These are phyloP conservation scores for Hippophae gyantsensis DNA, from an alignment of 306 rosid species.

Conservation along the genomic window DNA sequence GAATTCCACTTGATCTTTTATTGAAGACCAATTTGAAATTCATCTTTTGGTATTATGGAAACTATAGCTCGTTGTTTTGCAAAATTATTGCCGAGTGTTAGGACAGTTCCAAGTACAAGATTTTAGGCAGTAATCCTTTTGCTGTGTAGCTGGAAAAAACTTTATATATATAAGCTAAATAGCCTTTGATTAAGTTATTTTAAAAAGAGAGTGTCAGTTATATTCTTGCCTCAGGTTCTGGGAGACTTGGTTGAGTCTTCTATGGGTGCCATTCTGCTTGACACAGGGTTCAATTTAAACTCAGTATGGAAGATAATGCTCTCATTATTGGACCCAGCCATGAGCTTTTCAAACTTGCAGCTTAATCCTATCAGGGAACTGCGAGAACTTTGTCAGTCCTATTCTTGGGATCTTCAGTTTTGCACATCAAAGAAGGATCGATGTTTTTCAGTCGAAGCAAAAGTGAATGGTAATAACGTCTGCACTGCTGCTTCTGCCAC, in stretches of 20 bases:
- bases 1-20: too few species aligned
- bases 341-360: conserved; percentile 59
- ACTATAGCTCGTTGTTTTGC: too few species aligned
- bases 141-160: too few species aligned
- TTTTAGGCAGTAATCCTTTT: too few species aligned
- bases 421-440: conserved; percentile 19
- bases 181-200: too few species aligned
- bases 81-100: too few species aligned
- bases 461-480: conserved; percentile 34
- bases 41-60: too few species aligned
- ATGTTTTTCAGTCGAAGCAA: conserved; percentile 42
- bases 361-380: conserved; percentile 76
- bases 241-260: conserved; percentile 91
- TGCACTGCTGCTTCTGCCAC: conserved; percentile 34
- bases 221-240: conserved; percentile 50
- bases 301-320: conserved; percentile 60
- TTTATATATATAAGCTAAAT: too few species aligned
- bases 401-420: conserved; percentile 30
- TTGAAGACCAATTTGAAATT: too few species aligned
- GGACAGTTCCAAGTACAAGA: too few species aligned
- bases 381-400: conserved; percentile 63
- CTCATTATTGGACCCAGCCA: conserved; percentile 70
- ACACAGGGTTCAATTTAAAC: conserved; percentile 70
- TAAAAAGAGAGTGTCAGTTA: too few species aligned
- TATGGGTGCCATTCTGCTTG: conserved; percentile 87